Evolutionary conservation across 2,329 filamentous ascomycete species (phyloP), one percentile per base, ranked within the genome.

Genomic region (Alternaria panax): DNA sequence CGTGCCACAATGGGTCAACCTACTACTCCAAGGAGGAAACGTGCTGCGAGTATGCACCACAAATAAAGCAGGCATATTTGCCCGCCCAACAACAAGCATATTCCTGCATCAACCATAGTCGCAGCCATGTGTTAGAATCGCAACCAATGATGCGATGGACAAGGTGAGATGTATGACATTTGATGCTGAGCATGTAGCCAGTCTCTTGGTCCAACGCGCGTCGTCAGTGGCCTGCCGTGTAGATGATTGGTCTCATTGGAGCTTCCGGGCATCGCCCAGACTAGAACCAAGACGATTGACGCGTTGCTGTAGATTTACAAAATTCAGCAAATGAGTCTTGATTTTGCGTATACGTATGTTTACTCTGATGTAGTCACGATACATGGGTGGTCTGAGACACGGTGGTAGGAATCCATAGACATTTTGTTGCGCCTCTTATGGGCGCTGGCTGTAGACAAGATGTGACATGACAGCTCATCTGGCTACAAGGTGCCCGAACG

Each of bases 401-500:
- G n/a, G n/a, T n/a, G n/a, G n/a, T n/a, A n/a, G n/a, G n/a, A n/a
- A n/a, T 16, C 7, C 34, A 14, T 36, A 20, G 16, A 6, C 6
- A 20, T 0, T 20, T 8, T 38, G n/a, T 9, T 38, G 7, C n/a
- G n/a, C n/a, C 20, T 11, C 8, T 0, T 20, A 27, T 18, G 18
- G 32, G 25, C 12, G 25, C 25, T 27, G n/a, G 42, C n/a, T 8
- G 25, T 40, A 24, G n/a, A 46, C 3, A 32, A 4, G 43, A 27
- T 34, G 42, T 56, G 45, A 24, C 43, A 28, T 45, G 57, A 22
- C 25, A 40, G 30, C 43, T 46, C 18, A 24, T 42, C 16, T 38
- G 40, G 52, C 18, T 45, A 42, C 48, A 52, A 28, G 18, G 47
- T 41, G 25, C 36, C 53, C 53, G 16, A 57, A 51, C 40, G 40